Conservation (phyloP, 768 basidiomycete genomes). For the Butyriboletus loyo region DNA sequence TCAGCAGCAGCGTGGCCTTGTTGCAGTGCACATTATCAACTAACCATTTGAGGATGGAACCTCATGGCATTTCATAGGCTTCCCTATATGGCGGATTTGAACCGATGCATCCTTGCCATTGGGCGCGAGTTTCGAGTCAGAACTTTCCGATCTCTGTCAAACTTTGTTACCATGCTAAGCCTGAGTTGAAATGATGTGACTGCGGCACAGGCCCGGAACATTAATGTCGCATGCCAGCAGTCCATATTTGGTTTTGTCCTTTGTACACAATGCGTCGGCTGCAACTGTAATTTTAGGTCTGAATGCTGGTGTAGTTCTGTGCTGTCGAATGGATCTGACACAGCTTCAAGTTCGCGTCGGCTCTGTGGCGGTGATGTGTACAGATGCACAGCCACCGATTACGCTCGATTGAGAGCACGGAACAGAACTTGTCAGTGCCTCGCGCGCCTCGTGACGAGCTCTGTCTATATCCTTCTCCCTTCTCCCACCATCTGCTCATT, state of each 20-base stretch:
- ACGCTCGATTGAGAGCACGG: constrained; percentile 5
- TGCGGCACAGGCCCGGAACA: not conserved
- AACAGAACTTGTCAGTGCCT: constrained; percentile 2
- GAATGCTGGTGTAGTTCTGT: not conserved
- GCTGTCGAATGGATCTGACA: not conserved
- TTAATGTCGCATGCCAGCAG: not conserved
- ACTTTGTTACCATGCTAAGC: not conserved
- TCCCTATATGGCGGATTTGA: constrained; percentile 4
- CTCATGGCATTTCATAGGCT: constrained; percentile 20
- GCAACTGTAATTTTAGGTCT: not conserved
- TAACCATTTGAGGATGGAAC: not conserved
- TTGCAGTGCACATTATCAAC: not conserved
- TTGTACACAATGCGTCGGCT: not conserved
- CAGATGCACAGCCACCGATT: constrained; percentile 25
- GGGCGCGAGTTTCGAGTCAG: not conserved
- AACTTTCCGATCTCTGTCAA: not conserved
- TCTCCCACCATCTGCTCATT: constrained; percentile 12
- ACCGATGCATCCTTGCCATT: not conserved
- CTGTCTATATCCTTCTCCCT: constrained; percentile 17
- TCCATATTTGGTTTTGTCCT: not conserved
- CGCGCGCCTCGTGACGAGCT: not conserved
- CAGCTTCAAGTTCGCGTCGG: too few species aligned
- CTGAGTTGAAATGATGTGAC: not conserved
- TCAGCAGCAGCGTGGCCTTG: not conserved
- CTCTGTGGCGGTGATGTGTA: too few species aligned